Evolutionary conservation across 192 early-diverging fungal species (phyloP), one percentile per base, ranked within the genome.

Genomic region (Pilobolus umbonatus): DNA sequence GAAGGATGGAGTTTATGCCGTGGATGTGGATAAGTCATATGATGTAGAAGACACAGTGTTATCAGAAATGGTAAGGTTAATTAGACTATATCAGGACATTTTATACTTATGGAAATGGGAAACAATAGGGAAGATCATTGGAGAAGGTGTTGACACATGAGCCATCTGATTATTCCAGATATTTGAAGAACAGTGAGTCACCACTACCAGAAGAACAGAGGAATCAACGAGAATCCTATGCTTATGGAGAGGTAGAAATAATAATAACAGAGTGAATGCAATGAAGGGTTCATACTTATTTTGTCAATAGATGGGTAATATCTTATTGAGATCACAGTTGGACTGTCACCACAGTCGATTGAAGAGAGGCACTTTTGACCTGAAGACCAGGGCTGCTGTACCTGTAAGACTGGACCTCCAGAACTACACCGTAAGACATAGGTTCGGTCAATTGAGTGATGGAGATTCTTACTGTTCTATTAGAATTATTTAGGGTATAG

Each of bases 301-400:
- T 31, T 34, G 6, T 32, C 32, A 12, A 17, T 63, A 85, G 68
- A 63, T 81, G 49, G 86, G 78, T 47, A 76, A 85, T 10, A 86
- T 97, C 63, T 57, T 95, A 34, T 71, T 97, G 47, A 85, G 95
- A 36, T 87, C 93, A 21, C 95, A 97, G 69, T 67, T 97, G 32
- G 95, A 97, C 73, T 94, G 92, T 57, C 69, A 81, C 36, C 81
- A 95, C 63, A 68, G 80, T 24, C 68, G 82, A 24, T 73, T 97
- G 17, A 88, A 89, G 14, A 80, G 81, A 19, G 79, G 78, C 24
- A 88, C 88, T 2, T 98, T 98, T 78, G 95, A 98, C 74, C 69
- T 98, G 2, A 98, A 98, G 60, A 94, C 92, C 1, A 81, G 95
- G 15, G 93, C 92, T 0, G 81, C 84, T 14, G 74, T 94, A 25